Percentiles rank a stretch among this genome's conserved stretches.
Conservation (phyloP, 140 eudicot genomes). For the Ambrosia hybrid region DNA sequence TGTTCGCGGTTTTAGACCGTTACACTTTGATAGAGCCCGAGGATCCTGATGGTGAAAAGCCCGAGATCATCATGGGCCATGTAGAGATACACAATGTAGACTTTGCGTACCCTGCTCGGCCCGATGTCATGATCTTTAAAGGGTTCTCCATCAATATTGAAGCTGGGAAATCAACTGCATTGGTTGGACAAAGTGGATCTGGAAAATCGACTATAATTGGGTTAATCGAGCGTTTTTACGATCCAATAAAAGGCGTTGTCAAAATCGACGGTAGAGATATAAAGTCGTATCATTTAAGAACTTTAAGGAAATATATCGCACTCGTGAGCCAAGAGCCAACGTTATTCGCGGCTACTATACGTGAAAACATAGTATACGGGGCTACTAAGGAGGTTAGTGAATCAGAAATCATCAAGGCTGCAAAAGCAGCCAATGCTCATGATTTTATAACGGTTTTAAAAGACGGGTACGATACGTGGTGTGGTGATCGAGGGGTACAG, state of each 20-base stretch:
- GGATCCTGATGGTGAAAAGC: slow-evolving; percentile 52
- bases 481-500: slow-evolving; percentile 69
- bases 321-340: slow-evolving; percentile 76
- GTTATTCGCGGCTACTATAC: slow-evolving; percentile 48
- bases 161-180: slow-evolving; percentile 66
- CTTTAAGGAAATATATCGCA: slow-evolving; percentile 58
- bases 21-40: slow-evolving; percentile 56
- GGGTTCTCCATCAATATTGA: slow-evolving; percentile 57
- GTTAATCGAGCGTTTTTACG: slow-evolving; percentile 64
- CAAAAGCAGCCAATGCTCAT: slow-evolving; percentile 74
- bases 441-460: slow-evolving; percentile 50
- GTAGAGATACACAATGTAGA: slow-evolving; percentile 53
- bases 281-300: slow-evolving; percentile 52
- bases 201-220: slow-evolving; percentile 60
- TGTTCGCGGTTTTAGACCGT: slow-evolving; percentile 64
- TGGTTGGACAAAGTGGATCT: slow-evolving; percentile 65
- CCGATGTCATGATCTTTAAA: slow-evolving; percentile 46
- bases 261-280: slow-evolving; percentile 63
- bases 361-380: slow-evolving; percentile 55
- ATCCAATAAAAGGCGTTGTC: slow-evolving; percentile 50
- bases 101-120: slow-evolving; percentile 62
- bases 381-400: slow-evolving; percentile 44
- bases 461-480: slow-evolving; percentile 66
- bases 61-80: slow-evolving; percentile 44
- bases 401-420: slow-evolving; percentile 57